phyloP scores from a whole-genome alignment of 495 filamentous ascomycete species.

The Hyaloscypha finlandica region DNA sequence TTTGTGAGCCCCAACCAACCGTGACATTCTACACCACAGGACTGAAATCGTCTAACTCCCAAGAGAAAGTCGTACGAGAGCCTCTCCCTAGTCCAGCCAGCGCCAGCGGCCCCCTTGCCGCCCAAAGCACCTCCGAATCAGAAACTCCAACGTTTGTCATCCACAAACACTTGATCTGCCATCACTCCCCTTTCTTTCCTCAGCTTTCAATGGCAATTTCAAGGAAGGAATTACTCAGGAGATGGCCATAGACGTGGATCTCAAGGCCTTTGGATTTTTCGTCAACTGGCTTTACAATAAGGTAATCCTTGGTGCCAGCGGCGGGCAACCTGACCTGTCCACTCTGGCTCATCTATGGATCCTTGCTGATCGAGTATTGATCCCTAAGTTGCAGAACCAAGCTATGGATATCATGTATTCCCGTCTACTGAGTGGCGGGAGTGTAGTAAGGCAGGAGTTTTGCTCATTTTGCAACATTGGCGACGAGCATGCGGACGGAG shows the following conservation, averaged over 20 bases:
- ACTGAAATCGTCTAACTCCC: too few species aligned
- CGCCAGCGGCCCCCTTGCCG: too few species aligned
- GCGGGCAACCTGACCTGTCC: background rate
- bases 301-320: background rate
- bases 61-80: too few species aligned
- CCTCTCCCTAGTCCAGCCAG: too few species aligned
- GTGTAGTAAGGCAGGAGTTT: too few species aligned
- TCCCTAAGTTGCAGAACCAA: constrained; percentile 9
- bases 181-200: constrained; percentile 9
- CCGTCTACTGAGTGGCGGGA: too few species aligned
- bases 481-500: too few species aligned
- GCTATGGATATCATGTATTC: background rate
- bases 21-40: too few species aligned
- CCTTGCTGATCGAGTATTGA: background rate
- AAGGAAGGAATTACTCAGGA: background rate
- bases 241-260: background rate
- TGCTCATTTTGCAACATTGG: too few species aligned
- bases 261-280: constrained; percentile 1
- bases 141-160: background rate
- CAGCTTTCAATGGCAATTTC: background rate
- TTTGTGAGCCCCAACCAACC: too few species aligned
- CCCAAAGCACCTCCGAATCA: too few species aligned
- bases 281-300: constrained; percentile 13
- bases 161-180: constrained; percentile 11
- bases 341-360: constrained; percentile 8